Evolutionary conservation across 2,329 filamentous ascomycete species (phyloP).

Genomic region (Alternaria infectoria): DNA sequence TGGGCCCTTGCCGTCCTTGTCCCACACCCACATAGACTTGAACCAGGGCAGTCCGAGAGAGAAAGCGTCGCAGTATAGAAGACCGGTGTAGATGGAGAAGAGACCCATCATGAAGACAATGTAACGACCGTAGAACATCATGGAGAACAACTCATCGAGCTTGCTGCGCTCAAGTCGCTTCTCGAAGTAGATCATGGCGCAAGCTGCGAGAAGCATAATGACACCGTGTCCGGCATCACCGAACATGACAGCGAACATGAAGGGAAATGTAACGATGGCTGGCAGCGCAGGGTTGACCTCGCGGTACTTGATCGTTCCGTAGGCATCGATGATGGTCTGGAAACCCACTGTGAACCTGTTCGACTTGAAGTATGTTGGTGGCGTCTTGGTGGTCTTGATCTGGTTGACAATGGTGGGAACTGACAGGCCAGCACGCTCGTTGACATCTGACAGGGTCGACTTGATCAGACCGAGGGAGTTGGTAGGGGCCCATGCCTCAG

Average conservation of each 20-base stretch:
- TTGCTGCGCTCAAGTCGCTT: constrained; percentile 82
- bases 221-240: constrained; percentile 94
- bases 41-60: constrained; percentile 92
- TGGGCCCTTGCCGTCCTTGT: constrained; percentile 69
- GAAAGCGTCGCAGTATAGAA: constrained; percentile 98
- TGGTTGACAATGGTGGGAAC: constrained; percentile 98
- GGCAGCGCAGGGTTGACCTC: constrained; percentile 96
- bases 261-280: constrained; percentile 98
- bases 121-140: constrained; percentile 99
- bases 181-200: constrained; percentile 97
- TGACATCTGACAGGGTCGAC: constrained; percentile 93
- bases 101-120: constrained; percentile 98
- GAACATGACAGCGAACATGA: constrained; percentile 99
- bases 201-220: constrained; percentile 83
- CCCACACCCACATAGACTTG: constrained; percentile 89
- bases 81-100: constrained; percentile 95
- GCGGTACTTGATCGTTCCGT: constrained; percentile 95
- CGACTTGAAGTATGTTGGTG: constrained; percentile 95
- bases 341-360: constrained; percentile 99
- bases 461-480: constrained; percentile 89
- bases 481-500: constrained; percentile 96
- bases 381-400: constrained; percentile 95
- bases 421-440: constrained; percentile 92
- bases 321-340: constrained; percentile 98
- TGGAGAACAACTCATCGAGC: constrained; percentile 94